Evolutionary conservation across 108 stramenopile genomes (phyloP), one percentile per base, ranked within the genome.

Genomic region (Thalassiosira profunda): DNA sequence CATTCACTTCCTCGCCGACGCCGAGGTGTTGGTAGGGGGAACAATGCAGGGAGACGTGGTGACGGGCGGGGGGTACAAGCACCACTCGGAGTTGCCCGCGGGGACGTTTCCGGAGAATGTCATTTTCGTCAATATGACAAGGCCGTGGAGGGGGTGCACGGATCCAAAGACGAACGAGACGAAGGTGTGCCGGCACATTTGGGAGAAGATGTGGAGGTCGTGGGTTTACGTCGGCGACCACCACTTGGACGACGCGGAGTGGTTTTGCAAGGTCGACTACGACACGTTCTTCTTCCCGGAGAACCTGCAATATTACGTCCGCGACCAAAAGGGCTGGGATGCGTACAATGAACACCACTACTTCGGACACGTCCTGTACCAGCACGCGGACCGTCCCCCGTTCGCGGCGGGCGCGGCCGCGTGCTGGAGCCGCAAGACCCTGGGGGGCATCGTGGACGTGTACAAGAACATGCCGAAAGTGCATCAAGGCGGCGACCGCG

Each of bases 231-330:
- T 80, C 1, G 34, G 59, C 9, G 69, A 75, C 23, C 68, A 80
- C 44, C 74, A 80, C 49, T 18, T 48, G 10, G 45, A 74, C 29
- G 28, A 63, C 23, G 79, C 79, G 2, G 79, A 80, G 38, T 80
- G 79, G 79, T 80, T 80, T 23, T 74, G 73, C 28, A 80, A 80
- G 45, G 73, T 80, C 1, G 79, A 80, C 41, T 75, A 74, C 21
- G 79, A 80, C 41, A 80, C 79, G 5, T 80, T 75, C 44, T 80
- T 80, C 74, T 80, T 80, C 53, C 79, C 79, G 1, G 74, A 75
- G 14, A 80, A 80, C 43, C 38, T 80, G 40, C 62, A 70, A 53
- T 70, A 70, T 42, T 80, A 53, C 36, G 79, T 75, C 8, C 57
- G 58, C 0, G 61, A 74, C 33, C n/a, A n/a, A n/a, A 75, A 75